Base-by-base conservation (phyloP, 305 asterid species). In the Ilex paraguariensis region DNA sequence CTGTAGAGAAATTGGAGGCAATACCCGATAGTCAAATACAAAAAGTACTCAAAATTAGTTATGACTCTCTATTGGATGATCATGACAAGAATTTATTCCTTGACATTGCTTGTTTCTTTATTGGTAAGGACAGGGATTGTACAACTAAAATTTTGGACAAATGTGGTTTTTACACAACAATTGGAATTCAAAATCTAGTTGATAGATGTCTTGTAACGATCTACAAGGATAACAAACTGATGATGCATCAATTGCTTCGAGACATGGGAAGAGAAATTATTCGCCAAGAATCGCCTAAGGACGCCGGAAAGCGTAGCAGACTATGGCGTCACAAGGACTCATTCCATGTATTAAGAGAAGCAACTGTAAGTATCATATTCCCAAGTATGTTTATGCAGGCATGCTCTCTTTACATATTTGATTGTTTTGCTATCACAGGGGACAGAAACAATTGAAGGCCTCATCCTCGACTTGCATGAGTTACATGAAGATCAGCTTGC, bases 211-310 rank as follows among this genome's bases (percentile, higher is more conserved):
- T 73, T 63, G 16, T 68, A 28, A 73, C 57, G 28, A 31, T 68
- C 39, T 36, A 50, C 28, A 49, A 39, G 0, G 56, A 64, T 36
- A 73, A 60, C 36, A 68, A 32, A 13, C 58, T 73, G 33, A 42
- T 49, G 59, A 73, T 68, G 73, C 71, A 66, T 55, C 67, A 40
- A 13, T 59, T 64, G 61, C 53, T 73, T 42, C 64, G 60, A 59
- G 71, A 73, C 57, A 68, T 73, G 74, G 74, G 68, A 13, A 59
- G 63, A 68, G 74, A 68, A 68, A 65, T 73, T 33, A 51, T 73
- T 50, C 74, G 66, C 12, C 67, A 66, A 50, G 78, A 73, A 59
- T 73, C 74, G 51, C 64, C 48, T 2, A 53, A 64, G 48, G 33
- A 68, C 30, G 68, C 56, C 0, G 70, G 68, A 10, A 61, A 60